Conservation (phyloP, 768 basidiomycete species). For the Gloeostereum incarnatum region DNA sequence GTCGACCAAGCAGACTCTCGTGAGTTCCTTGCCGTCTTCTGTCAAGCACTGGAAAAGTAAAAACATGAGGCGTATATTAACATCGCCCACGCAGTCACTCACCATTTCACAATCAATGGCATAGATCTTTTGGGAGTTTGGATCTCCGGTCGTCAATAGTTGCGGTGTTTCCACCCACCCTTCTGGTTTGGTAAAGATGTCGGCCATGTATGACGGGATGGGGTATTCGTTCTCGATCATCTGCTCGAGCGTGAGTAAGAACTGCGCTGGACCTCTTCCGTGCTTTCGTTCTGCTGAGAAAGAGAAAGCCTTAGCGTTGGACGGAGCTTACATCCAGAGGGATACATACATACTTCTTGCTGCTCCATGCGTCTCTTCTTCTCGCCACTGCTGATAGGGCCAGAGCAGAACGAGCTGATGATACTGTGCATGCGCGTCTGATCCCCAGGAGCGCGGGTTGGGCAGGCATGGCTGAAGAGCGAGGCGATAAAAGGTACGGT, state of each 20-base stretch:
- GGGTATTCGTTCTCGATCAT: conserved; percentile 96
- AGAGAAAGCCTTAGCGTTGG: conserved; percentile 1
- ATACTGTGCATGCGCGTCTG: conserved; percentile 78
- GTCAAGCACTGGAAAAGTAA: conserved; percentile 63
- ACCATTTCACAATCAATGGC: conserved; percentile 99
- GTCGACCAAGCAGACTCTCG: conserved; percentile 80
- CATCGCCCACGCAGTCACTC: too few relatives aligned
- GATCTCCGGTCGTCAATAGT: conserved; percentile 19
- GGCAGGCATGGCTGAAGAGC: conserved; percentile 89
- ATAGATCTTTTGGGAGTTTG: conserved; percentile 39
- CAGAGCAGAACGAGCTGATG: conserved; percentile 73
- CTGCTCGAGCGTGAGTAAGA: conserved; percentile 69
- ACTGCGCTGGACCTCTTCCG: conserved; percentile 57
- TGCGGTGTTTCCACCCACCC: conserved; percentile 85
- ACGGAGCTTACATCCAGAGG: background rate
- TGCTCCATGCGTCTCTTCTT: conserved; percentile 54
- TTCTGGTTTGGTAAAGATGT: conserved; percentile 48
- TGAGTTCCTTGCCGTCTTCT: conserved; percentile 83
- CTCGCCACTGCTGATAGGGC: conserved; percentile 73
- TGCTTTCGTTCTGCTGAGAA: conserved; percentile 47
- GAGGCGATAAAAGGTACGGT: conserved; percentile 52
- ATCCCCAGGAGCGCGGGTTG: conserved; percentile 90
- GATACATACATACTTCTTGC: conserved; percentile 15
- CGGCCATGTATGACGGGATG: conserved; percentile 76
- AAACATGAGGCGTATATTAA: conserved; percentile 3